These are phyloP conservation scores for Tirmania nivea DNA, from an alignment of 495 filamentous ascomycete genomes.

Conservation along the genomic window DNA sequence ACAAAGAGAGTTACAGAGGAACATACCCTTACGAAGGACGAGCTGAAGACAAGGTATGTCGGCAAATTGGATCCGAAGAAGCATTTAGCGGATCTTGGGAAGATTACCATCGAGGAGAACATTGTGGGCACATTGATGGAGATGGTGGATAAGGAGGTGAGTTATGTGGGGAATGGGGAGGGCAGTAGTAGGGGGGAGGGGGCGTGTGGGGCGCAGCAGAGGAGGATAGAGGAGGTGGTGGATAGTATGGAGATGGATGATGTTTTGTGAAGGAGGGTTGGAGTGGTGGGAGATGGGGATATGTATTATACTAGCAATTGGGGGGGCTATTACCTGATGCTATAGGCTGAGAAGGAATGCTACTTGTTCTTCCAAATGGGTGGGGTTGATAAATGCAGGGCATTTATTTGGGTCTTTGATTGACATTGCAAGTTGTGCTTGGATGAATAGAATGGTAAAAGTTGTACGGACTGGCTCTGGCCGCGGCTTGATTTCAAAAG, in stretches of 20 bases:
- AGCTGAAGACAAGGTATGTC: conserved; percentile 95
- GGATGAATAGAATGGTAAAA: too few relatives aligned
- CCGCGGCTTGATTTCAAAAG: too few relatives aligned
- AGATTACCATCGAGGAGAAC: conserved; percentile 93
- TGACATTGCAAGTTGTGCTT: too few relatives aligned
- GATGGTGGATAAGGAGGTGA: conserved; percentile 99
- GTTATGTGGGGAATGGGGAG: conserved; percentile 15
- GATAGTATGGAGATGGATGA: not conserved
- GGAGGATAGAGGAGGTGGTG: not conserved
- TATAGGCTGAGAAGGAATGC: too few relatives aligned
- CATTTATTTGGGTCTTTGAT: too few relatives aligned
- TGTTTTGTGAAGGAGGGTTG: not conserved
- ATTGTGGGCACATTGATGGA: conserved; percentile 88
- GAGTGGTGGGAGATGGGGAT: too few relatives aligned
- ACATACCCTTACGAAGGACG: conserved; percentile 86
- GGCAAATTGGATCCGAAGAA: conserved; percentile 99
- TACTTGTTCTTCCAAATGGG: too few relatives aligned
- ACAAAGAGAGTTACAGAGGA: conserved; percentile 98
- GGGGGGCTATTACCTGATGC: too few relatives aligned
- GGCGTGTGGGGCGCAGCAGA: not conserved
- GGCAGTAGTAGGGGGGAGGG: not conserved
- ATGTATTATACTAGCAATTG: too few relatives aligned
- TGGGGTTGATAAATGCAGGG: too few relatives aligned
- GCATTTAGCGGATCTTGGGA: conserved; percentile 88
- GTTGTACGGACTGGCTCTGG: too few relatives aligned